Base-by-base conservation (phyloP, 345 rosid genomes). In the Boechera stricta region DNA sequence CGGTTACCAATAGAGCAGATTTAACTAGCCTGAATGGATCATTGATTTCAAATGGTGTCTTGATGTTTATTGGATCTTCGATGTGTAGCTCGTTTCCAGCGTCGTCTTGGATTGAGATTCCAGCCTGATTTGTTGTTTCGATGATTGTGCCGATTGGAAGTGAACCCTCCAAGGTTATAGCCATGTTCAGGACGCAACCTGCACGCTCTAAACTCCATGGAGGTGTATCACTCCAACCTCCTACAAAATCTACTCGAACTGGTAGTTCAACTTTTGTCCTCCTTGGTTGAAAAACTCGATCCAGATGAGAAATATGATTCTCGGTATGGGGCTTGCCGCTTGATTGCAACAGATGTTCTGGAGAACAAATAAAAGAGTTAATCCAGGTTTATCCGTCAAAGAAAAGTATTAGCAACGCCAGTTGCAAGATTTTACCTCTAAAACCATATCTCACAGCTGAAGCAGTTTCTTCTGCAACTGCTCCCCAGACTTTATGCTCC, bases 171-270 rank as follows among this genome's bases (percentile, higher is more conserved):
- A 95, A 67, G 57, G 87, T 83, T 79, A 95, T 82, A 71, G 99
- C 94, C 97, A 95, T 89, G 81, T 92, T 95, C 59, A 92, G 84
- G 80, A 95, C 98, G 67, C 84, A 87, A n/a, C 98, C 98, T 56
- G 94, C 88, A 63, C 99, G 97, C 85, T 95, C 98, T 80, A 92
- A 79, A 82, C 98, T 92, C 97, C 98, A 92, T 52, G 98, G 98
- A 75, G 98, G 98, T 78, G 98, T 94, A 67, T 92, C 98, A 68
- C 98, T 95, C 99, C 98, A 95, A 58, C 99, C 97, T 52, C 99
- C 99, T 48, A 86, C 98, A 86, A 95, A 92, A 78, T 95, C 96
- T 67, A 95, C 90, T 13, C 96, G 94, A 74, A 95, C 97, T 12
- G 97, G 99, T 77, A 95, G 85, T 79, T 90, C 97, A 21, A 91